Conservation (phyloP, 2,329 filamentous ascomycete species). For the Knufia petricola region DNA sequence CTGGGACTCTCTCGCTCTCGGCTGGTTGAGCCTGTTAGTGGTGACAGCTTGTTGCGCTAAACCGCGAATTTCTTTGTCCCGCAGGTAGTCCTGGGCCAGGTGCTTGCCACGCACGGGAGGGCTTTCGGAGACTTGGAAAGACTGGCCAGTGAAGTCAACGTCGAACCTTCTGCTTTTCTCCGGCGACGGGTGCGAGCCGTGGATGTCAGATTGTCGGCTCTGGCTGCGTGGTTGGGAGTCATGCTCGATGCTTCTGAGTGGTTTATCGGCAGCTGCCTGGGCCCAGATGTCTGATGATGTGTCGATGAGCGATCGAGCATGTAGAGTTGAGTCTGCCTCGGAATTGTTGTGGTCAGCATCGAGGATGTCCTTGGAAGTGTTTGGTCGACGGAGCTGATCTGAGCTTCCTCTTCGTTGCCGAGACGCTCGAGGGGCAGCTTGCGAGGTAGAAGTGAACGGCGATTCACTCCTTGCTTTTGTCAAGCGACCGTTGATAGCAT, state of each 20-base stretch:
- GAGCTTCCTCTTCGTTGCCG: not conserved
- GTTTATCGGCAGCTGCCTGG: slow-evolving; percentile 18
- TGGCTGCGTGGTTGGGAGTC: slow-evolving; percentile 11
- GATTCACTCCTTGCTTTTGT: slow-evolving; percentile 5
- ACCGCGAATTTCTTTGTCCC: slow-evolving; percentile 21
- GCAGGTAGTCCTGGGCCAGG: slow-evolving; percentile 17
- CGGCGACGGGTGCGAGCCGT: slow-evolving; percentile 14
- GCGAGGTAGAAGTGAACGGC: not conserved
- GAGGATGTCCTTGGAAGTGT: too few species aligned
- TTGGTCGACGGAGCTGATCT: not conserved
- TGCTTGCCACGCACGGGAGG: slow-evolving; percentile 24
- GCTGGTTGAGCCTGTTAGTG: slow-evolving; percentile 20
- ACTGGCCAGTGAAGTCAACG: slow-evolving; percentile 25
- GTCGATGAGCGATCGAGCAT: slow-evolving; percentile 9
- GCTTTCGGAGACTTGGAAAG: slow-evolving; percentile 27
- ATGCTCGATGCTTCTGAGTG: slow-evolving; percentile 18
- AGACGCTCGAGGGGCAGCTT: not conserved
- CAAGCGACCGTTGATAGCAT: not conserved
- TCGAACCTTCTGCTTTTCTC: slow-evolving; percentile 22
- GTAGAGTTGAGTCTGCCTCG: slow-evolving; percentile 9
- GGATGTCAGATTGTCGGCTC: slow-evolving; percentile 17
- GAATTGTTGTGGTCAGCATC: not conserved
- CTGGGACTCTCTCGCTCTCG: slow-evolving; percentile 16
- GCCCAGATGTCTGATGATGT: slow-evolving; percentile 20
- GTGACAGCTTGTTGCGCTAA: slow-evolving; percentile 18